A percentile compares a stretch with the other conserved stretches of the same genome.
Conservation (phyloP, 2,329 filamentous ascomycete genomes). For the Fonsecaea pugnacius region DNA sequence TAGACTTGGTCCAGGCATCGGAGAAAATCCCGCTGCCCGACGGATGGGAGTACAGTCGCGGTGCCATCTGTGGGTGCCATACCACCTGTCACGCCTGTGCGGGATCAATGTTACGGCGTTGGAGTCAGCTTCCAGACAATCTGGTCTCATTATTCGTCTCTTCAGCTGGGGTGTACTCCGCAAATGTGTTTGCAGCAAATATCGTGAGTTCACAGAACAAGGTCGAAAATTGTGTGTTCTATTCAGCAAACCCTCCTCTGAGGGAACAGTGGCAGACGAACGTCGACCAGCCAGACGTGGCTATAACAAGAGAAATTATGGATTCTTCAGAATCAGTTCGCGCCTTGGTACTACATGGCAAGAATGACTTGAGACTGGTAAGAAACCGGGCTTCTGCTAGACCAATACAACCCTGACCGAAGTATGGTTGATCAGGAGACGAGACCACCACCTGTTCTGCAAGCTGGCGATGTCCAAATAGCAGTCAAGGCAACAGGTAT, state of each 20-base stretch:
- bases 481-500: conserved; percentile 69
- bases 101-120: not conserved
- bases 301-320: conserved; percentile 18
- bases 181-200: not conserved
- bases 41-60: not conserved
- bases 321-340: conserved; percentile 30
- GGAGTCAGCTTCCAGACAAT: not conserved
- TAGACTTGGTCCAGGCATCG: not conserved
- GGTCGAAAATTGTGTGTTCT: not conserved
- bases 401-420: conserved; percentile 8
- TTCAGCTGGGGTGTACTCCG: not conserved
- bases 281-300: not conserved
- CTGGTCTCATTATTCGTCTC: not conserved
- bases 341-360: conserved; percentile 62
- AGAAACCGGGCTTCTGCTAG: conserved; percentile 29
- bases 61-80: not conserved
- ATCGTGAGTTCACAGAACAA: not conserved
- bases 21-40: conserved; percentile 14
- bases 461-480: conserved; percentile 64
- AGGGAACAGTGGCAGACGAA: not conserved
- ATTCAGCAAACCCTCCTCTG: not conserved
- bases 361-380: conserved; percentile 65
- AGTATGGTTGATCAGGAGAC: conserved; percentile 53
- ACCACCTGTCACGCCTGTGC: not conserved
- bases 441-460: conserved; percentile 53